A percentile compares a stretch with the other conserved stretches of the same genome.
These are phyloP conservation scores for Mycena rebaudengoi DNA, from an alignment of 768 basidiomycete genomes.

Conservation along the genomic window DNA sequence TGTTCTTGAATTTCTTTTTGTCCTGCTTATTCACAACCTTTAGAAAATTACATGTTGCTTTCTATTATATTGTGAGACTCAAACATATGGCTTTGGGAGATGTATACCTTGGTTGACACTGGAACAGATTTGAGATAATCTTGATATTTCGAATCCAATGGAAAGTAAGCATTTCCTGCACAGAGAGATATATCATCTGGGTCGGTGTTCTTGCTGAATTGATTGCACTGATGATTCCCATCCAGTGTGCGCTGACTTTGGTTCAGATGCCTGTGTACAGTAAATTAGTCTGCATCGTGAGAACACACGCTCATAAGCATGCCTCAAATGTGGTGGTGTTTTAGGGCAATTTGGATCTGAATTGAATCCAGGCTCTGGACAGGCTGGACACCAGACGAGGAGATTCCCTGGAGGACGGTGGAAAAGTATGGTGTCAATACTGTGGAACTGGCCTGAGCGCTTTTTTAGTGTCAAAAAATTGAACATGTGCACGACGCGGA, in stretches of 20 bases:
- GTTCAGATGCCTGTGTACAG: constrained; percentile 21
- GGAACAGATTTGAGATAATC: neutral
- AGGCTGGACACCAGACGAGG: constrained; percentile 29
- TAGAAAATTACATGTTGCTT: constrained; percentile 31
- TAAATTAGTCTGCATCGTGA: neutral
- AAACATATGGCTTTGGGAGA: neutral
- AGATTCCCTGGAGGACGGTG: constrained; percentile 26
- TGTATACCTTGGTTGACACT: neutral
- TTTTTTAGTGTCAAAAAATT: constrained; percentile 13
- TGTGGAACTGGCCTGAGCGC: constrained; percentile 33
- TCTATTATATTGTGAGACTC: constrained; percentile 12
- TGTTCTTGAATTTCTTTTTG: constrained; percentile 32
- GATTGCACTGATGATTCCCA: constrained; percentile 30
- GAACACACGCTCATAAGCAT: neutral
- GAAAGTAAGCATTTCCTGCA: neutral
- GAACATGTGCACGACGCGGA: constrained; percentile 32
- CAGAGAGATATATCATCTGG: constrained; percentile 17
- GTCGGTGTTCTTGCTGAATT: constrained; percentile 30
- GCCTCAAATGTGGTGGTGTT: constrained; percentile 25
- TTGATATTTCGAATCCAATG: neutral
- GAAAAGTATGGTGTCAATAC: constrained; percentile 24
- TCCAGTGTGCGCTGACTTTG: constrained; percentile 24
- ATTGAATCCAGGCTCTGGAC: constrained; percentile 28
- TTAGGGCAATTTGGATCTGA: constrained; percentile 17
- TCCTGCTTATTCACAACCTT: constrained; percentile 31